phyloP scores from a whole-genome alignment of 2,329 filamentous ascomycete species.

The Epichloe hybrida region DNA sequence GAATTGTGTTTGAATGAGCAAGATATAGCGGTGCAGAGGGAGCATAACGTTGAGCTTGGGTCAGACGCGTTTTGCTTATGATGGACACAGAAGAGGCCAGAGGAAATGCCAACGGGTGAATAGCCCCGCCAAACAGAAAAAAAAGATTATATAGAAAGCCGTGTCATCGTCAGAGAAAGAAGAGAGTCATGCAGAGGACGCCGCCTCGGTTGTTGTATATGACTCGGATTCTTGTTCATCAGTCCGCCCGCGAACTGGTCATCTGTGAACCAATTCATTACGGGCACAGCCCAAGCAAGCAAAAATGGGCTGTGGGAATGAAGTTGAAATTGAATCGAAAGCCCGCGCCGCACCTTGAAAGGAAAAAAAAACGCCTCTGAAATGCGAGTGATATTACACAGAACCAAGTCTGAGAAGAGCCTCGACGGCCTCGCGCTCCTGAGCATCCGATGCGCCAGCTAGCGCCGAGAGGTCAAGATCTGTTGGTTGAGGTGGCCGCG shows the following conservation, averaged over 20 bases:
- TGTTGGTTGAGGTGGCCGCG: constrained; percentile 36
- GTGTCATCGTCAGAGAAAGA: constrained; percentile 20
- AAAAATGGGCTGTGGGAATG: constrained; percentile 1
- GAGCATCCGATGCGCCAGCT: constrained; percentile 44
- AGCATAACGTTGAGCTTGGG: neutral
- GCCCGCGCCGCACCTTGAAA: constrained; percentile 1
- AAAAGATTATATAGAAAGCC: constrained; percentile 8
- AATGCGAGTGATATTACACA: constrained; percentile 42
- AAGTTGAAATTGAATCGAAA: neutral
- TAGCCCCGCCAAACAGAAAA: neutral
- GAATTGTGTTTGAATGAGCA: neutral
- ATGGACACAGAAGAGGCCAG: neutral
- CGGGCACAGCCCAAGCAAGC: constrained; percentile 3
- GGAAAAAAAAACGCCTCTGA: constrained; percentile 1
- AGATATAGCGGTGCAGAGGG: neutral
- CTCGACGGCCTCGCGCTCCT: constrained; percentile 72
- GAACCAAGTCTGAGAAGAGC: constrained; percentile 71
- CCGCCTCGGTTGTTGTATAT: constrained; percentile 18
- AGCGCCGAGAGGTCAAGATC: constrained; percentile 39
- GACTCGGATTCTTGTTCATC: constrained; percentile 15
- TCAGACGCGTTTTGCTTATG: too few species aligned
- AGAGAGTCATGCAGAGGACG: constrained; percentile 15
- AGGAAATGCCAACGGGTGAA: neutral
- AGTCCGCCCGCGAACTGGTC: constrained; percentile 6
- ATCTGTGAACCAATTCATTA: constrained; percentile 2